Conservation (phyloP, 75 land plant genomes). For the Pinus tabuliformis region DNA sequence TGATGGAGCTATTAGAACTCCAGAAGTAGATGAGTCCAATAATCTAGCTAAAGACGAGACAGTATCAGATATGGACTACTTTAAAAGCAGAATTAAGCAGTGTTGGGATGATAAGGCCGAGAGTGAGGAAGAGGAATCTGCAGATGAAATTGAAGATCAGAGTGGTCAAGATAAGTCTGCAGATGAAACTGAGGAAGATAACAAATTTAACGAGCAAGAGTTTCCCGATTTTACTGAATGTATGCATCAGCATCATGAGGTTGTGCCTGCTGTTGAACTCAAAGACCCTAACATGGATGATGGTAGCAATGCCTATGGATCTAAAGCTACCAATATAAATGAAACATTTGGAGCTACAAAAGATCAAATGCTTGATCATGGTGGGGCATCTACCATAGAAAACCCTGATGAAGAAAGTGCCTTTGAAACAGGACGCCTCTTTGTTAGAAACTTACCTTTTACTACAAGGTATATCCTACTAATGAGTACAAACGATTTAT, state of each 20-base stretch:
- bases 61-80: slow-evolving; percentile 77
- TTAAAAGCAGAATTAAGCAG: slow-evolving; percentile 66
- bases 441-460: slow-evolving; percentile 91
- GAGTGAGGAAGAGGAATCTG: slow-evolving; percentile 15
- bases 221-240: neutral
- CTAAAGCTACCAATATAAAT: neutral
- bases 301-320: neutral
- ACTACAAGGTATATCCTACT: slow-evolving; percentile 63
- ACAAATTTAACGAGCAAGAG: neutral
- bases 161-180: slow-evolving; percentile 7
- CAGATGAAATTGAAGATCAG: slow-evolving; percentile 23
- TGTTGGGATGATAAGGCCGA: slow-evolving; percentile 62
- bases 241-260: neutral
- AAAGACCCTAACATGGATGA: slow-evolving; percentile 5
- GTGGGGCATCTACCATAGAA: slow-evolving; percentile 9
- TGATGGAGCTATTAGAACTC: neutral
- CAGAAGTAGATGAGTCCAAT: neutral
- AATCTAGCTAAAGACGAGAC: slow-evolving; percentile 39
- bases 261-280: neutral
- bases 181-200: slow-evolving; percentile 16
- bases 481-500: neutral
- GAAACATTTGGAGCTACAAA: neutral
- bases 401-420: slow-evolving; percentile 38
- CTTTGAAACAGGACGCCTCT: slow-evolving; percentile 77
- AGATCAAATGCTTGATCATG: slow-evolving; percentile 4